Evolutionary conservation across 2,329 filamentous ascomycete species (phyloP).

Genomic region (Ascochyta koolunga): DNA sequence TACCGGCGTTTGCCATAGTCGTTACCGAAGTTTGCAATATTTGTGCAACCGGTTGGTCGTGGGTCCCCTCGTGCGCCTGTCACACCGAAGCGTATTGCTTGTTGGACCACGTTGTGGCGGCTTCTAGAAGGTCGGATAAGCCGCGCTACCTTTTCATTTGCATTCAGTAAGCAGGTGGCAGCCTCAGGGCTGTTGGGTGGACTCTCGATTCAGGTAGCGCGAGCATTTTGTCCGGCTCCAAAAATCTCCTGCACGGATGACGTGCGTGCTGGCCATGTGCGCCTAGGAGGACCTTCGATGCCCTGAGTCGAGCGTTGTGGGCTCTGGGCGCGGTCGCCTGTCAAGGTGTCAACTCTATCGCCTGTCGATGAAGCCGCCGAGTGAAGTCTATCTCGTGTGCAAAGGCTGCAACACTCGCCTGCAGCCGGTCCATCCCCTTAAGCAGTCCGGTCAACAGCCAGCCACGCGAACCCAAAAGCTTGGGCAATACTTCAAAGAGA

Average conservation of each 20-base stretch:
- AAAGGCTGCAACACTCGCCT: slow-evolving; percentile 11
- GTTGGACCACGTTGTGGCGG: slow-evolving; percentile 27
- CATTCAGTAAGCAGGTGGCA: slow-evolving; percentile 19
- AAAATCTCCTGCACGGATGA: slow-evolving; percentile 38
- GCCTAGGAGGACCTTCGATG: slow-evolving; percentile 17
- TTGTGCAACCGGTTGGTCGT: slow-evolving; percentile 9
- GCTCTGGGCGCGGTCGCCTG: slow-evolving; percentile 25
- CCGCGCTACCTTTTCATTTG: slow-evolving; percentile 14
- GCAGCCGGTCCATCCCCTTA: slow-evolving; percentile 26
- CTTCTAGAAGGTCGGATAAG: slow-evolving; percentile 39
- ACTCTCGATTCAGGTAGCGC: slow-evolving; percentile 23
- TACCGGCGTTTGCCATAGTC: slow-evolving; percentile 6
- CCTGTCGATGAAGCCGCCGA: slow-evolving; percentile 19
- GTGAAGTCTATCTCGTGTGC: slow-evolving; percentile 17
- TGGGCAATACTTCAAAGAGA: slow-evolving; percentile 17
- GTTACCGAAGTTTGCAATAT: slow-evolving; percentile 8
- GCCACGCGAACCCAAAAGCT: slow-evolving; percentile 17
- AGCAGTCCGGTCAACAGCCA: slow-evolving; percentile 14
- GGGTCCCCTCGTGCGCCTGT: slow-evolving; percentile 18
- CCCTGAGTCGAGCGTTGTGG: slow-evolving; percentile 11
- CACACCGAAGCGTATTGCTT: slow-evolving; percentile 18
- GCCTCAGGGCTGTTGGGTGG: slow-evolving; percentile 18
- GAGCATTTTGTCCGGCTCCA: slow-evolving; percentile 25
- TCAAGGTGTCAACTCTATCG: slow-evolving; percentile 32
- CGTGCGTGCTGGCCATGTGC: slow-evolving; percentile 35